These are phyloP conservation scores for Aureobasidium mangrovei DNA, from an alignment of 2,329 filamentous ascomycete genomes.

Conservation along the genomic window DNA sequence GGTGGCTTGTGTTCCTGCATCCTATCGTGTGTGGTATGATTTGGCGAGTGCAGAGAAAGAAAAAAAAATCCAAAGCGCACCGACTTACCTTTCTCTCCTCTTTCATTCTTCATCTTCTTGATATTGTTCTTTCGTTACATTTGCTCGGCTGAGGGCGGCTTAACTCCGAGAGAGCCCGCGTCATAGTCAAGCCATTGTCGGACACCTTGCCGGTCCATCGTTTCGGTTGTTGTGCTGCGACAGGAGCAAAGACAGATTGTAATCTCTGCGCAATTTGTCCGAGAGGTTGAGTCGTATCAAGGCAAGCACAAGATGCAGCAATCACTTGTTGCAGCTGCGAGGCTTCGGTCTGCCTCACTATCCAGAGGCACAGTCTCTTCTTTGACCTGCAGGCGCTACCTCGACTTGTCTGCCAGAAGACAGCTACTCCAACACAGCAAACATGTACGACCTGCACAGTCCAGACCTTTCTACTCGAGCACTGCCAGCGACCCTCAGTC, in stretches of 20 bases:
- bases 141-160: too few species aligned
- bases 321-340: conserved; percentile 9
- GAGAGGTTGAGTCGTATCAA: neutral
- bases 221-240: too few species aligned
- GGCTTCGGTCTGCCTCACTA: conserved; percentile 6
- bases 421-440: neutral
- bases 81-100: neutral
- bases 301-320: conserved; percentile 2
- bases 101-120: neutral
- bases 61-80: neutral
- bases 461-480: conserved; percentile 15
- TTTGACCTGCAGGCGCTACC: conserved; percentile 3
- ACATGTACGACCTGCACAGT: neutral
- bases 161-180: too few species aligned
- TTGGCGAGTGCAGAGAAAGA: neutral
- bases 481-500: conserved; percentile 4
- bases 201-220: too few species aligned
- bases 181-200: too few species aligned
- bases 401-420: conserved; percentile 9
- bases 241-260: too few species aligned
- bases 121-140: neutral
- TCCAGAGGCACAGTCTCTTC: neutral
- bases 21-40: neutral
- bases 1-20: conserved; percentile 5
- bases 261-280: too few species aligned